These are phyloP conservation scores for Ilyonectria destructans DNA, from an alignment of 2,329 filamentous ascomycete species.

Conservation along the genomic window DNA sequence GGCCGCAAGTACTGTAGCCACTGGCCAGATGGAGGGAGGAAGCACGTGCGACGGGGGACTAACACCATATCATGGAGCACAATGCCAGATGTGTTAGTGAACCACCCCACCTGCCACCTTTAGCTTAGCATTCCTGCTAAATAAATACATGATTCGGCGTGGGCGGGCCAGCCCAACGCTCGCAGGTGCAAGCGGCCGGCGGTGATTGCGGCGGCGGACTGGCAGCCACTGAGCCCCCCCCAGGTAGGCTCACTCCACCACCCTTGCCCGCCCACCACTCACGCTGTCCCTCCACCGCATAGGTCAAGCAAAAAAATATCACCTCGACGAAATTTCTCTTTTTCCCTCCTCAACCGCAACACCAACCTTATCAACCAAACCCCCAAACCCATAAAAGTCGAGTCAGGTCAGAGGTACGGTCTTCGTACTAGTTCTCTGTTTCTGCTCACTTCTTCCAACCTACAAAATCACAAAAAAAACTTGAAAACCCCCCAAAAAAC, in stretches of 20 bases:
- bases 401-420: slow-evolving; percentile 72
- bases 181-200: slow-evolving; percentile 18
- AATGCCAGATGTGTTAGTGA: slow-evolving; percentile 37
- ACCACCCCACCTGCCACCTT: slow-evolving; percentile 2
- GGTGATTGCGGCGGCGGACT: slow-evolving; percentile 22
- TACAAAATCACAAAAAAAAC: slow-evolving; percentile 75
- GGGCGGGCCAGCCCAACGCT: slow-evolving; percentile 23
- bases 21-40: slow-evolving; percentile 40
- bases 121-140: slow-evolving; percentile 34
- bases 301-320: slow-evolving; percentile 56
- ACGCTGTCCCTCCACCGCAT: slow-evolving; percentile 43
- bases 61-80: slow-evolving; percentile 9
- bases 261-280: slow-evolving; percentile 34
- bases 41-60: slow-evolving; percentile 38
- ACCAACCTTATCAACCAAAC: slow-evolving; percentile 66
- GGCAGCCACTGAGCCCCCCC: slow-evolving; percentile 1
- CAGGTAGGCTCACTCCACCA: slow-evolving; percentile 39
- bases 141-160: slow-evolving; percentile 34
- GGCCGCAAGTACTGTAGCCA: slow-evolving; percentile 44
- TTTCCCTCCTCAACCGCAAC: slow-evolving; percentile 62
- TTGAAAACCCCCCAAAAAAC: slow-evolving; percentile 74
- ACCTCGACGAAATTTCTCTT: slow-evolving; percentile 58
- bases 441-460: slow-evolving; percentile 69
- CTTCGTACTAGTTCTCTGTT: slow-evolving; percentile 74
- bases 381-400: slow-evolving; percentile 62